Conservation (phyloP, 2,329 filamentous ascomycete genomes). For the Cryphonectria radicalis region DNA sequence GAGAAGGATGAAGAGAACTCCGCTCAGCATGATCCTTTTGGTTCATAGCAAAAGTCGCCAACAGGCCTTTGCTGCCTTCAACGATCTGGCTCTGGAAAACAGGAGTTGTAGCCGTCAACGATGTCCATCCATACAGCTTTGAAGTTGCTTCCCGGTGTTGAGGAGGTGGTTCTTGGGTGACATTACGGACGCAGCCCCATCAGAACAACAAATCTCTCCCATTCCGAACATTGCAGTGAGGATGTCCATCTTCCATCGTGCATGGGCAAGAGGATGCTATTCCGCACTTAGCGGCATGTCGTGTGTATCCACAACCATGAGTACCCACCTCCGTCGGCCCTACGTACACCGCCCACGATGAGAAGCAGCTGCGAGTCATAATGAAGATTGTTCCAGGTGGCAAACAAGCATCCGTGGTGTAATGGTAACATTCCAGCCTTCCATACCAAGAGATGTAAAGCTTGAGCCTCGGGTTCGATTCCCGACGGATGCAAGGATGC, state of each 20-base stretch:
- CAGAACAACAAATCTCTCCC: background rate
- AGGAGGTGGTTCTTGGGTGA: background rate
- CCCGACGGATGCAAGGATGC: slow-evolving; percentile 12
- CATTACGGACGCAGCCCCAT: background rate
- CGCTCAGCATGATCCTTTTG: background rate
- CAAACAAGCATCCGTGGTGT: slow-evolving; percentile 20
- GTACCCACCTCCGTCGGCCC: background rate
- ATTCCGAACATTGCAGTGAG: background rate
- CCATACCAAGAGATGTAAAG: slow-evolving; percentile 13
- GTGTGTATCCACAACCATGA: background rate
- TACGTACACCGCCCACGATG: background rate
- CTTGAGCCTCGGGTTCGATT: slow-evolving; percentile 24
- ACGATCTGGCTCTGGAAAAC: background rate
- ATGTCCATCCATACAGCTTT: background rate
- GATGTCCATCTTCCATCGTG: background rate
- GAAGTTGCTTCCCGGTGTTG: background rate
- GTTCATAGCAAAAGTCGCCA: background rate
- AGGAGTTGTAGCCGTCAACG: background rate
- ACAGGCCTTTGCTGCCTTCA: background rate
- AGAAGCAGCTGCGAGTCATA: background rate
- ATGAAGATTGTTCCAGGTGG: background rate
- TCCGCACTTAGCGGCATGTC: background rate
- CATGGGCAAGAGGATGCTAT: background rate
- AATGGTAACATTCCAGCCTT: slow-evolving; percentile 26
- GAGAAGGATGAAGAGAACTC: background rate